These are phyloP conservation scores for Cyphellophora attinorum DNA, from an alignment of 2,329 filamentous ascomycete genomes.

Conservation along the genomic window DNA sequence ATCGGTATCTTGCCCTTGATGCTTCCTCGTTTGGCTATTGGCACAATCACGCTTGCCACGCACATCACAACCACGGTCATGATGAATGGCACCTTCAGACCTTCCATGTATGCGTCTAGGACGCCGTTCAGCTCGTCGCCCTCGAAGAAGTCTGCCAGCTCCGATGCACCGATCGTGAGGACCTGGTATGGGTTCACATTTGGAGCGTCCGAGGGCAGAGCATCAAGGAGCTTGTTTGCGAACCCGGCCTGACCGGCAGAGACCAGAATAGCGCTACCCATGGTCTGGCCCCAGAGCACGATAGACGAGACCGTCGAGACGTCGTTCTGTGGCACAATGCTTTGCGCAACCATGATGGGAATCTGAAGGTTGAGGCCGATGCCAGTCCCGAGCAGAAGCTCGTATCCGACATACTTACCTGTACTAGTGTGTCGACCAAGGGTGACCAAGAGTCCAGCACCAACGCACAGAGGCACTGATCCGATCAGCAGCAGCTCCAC, in stretches of 20 bases:
- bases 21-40: slow-evolving; percentile 16
- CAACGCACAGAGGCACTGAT: slow-evolving; percentile 20
- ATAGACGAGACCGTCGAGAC: slow-evolving; percentile 20
- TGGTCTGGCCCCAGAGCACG: slow-evolving; percentile 22
- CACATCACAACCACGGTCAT: slow-evolving; percentile 16
- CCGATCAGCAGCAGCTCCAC: slow-evolving; percentile 21
- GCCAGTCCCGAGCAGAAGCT: slow-evolving; percentile 24
- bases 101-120: slow-evolving; percentile 23
- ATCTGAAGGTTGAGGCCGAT: slow-evolving; percentile 21
- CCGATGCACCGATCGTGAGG: slow-evolving; percentile 22
- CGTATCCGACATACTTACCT: slow-evolving; percentile 29
- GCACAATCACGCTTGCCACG: slow-evolving; percentile 11
- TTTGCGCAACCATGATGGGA: slow-evolving; percentile 20
- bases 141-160: slow-evolving; percentile 21
- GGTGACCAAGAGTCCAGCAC: slow-evolving; percentile 25
- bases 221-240: slow-evolving; percentile 22
- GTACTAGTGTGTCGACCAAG: slow-evolving; percentile 19
- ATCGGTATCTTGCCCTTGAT: slow-evolving; percentile 16
- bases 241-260: slow-evolving; percentile 25
- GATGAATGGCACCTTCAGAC: slow-evolving; percentile 19
- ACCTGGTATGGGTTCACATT: slow-evolving; percentile 19
- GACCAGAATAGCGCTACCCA: slow-evolving; percentile 24
- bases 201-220: slow-evolving; percentile 18
- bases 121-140: slow-evolving; percentile 19
- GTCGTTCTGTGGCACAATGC: slow-evolving; percentile 19